Conservation (phyloP, 2,329 filamentous ascomycete genomes). For the Xylaria sp. region DNA sequence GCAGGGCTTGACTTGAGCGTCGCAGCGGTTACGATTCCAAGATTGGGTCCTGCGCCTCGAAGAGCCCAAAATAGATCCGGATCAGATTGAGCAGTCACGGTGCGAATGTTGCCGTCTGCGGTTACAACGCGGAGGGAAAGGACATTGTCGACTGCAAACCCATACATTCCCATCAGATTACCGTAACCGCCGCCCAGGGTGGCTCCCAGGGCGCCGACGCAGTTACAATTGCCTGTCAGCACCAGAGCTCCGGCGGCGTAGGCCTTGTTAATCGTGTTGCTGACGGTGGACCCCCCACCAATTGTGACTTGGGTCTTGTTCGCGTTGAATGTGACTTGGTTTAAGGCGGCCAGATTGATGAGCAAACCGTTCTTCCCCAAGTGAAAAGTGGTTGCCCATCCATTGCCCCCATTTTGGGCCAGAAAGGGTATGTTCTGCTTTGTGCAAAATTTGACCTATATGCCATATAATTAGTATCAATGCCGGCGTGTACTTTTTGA, state of each 20-base stretch:
- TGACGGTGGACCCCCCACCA: conserved; percentile 29
- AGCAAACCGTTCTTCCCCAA: conserved; percentile 26
- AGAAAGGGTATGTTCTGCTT: conserved; percentile 29
- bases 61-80: conserved; percentile 37
- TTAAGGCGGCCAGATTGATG: conserved; percentile 29
- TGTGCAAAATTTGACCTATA: conserved; percentile 32
- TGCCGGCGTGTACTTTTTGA: not conserved
- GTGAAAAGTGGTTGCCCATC: conserved; percentile 32
- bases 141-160: conserved; percentile 35
- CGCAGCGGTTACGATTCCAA: conserved; percentile 38
- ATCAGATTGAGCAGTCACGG: conserved; percentile 9
- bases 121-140: conserved; percentile 29
- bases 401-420: conserved; percentile 32
- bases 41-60: conserved; percentile 35
- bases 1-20: conserved; percentile 25
- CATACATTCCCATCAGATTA: conserved; percentile 22
- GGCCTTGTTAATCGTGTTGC: conserved; percentile 18
- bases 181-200: conserved; percentile 35
- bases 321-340: conserved; percentile 29
- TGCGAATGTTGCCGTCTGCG: conserved; percentile 24
- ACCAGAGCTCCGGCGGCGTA: conserved; percentile 24
- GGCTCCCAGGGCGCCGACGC: conserved; percentile 33
- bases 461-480: not conserved
- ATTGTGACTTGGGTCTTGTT: conserved; percentile 30
- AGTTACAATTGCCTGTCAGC: conserved; percentile 35